Percentiles rank a stretch among this genome's conserved stretches.
Evolutionary conservation across 306 rosid species (phyloP).

Genomic region (Fagus crenata): DNA sequence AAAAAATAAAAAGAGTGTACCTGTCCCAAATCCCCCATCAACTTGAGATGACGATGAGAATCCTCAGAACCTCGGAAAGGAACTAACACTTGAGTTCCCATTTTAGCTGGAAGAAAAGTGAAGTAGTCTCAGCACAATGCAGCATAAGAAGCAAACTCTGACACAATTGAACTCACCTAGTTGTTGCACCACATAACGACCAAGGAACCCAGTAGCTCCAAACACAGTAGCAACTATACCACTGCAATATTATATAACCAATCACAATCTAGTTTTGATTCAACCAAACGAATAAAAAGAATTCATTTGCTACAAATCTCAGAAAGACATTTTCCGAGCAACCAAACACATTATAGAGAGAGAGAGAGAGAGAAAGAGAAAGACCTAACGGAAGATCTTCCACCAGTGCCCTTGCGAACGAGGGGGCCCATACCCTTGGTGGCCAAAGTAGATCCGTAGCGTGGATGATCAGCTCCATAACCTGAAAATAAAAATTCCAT

Average conservation of each 20-base stretch:
- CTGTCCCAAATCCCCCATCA: conserved; percentile 99
- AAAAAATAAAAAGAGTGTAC: too few relatives aligned
- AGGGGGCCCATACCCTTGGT: conserved; percentile 82
- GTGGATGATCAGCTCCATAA: conserved; percentile 64
- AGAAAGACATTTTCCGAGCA: neutral
- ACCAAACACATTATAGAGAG: neutral
- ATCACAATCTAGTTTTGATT: too few relatives aligned
- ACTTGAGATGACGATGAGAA: conserved; percentile 85
- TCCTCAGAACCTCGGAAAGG: conserved; percentile 98
- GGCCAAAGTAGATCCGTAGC: conserved; percentile 65
- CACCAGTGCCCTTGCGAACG: conserved; percentile 98
- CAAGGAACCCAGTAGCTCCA: conserved; percentile 98
- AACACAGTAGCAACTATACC: conserved; percentile 93
- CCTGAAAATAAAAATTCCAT: conserved; percentile 36
- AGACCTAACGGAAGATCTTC: conserved; percentile 96
- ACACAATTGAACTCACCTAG: conserved; percentile 71
- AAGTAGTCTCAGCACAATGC: conserved; percentile 24
- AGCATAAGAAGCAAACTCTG: neutral
- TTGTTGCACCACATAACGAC: conserved; percentile 97
- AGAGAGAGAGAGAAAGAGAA: neutral
- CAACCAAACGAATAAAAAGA: neutral
- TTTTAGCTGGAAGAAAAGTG: conserved; percentile 69
- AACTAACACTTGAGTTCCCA: conserved; percentile 92
- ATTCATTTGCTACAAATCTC: neutral
- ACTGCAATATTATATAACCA: conserved; percentile 45